A percentile compares a stretch with the other conserved stretches of the same genome.
Conservation (phyloP, 805 yeast genomes). For the Cyberlindnera saturnus region DNA sequence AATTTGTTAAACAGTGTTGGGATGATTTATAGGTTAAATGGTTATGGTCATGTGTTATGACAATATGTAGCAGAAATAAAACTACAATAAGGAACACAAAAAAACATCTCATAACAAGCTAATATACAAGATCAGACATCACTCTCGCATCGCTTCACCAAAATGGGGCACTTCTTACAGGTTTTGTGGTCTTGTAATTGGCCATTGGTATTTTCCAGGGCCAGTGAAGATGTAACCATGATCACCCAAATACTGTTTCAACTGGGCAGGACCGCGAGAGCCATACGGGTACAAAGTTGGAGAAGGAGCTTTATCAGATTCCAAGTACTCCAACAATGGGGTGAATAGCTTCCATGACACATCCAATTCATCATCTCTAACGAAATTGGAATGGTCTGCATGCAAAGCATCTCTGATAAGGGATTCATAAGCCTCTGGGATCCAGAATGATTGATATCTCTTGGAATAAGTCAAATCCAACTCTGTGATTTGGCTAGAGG, state of each 20-base stretch:
- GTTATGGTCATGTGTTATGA: neutral
- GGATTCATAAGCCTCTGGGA: slow-evolving; percentile 97
- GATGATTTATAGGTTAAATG: slow-evolving; percentile 3
- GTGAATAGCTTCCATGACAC: slow-evolving; percentile 91
- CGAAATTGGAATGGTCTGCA: slow-evolving; percentile 96
- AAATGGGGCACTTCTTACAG: slow-evolving; percentile 2
- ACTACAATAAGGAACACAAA: neutral
- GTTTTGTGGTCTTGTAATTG: slow-evolving; percentile 52
- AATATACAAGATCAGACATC: slow-evolving; percentile 2
- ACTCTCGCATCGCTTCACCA: neutral
- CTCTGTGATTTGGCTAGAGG: slow-evolving; percentile 78
- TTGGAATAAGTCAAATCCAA: slow-evolving; percentile 80
- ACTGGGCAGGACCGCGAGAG: slow-evolving; percentile 75
- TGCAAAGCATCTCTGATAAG: slow-evolving; percentile 83
- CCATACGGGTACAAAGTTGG: slow-evolving; percentile 80
- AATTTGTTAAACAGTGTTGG: slow-evolving; percentile 55
- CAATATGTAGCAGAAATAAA: neutral
- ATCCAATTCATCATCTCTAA: slow-evolving; percentile 95
- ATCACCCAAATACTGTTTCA: slow-evolving; percentile 52
- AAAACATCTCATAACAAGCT: neutral
- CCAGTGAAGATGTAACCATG: slow-evolving; percentile 72
- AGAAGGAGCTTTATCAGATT: slow-evolving; percentile 59
- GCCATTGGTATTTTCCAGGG: slow-evolving; percentile 81
- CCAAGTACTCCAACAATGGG: slow-evolving; percentile 78
- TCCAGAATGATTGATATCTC: slow-evolving; percentile 83